These are phyloP conservation scores for Phylloporus sp. DNA, from an alignment of 768 basidiomycete species.

Conservation along the genomic window DNA sequence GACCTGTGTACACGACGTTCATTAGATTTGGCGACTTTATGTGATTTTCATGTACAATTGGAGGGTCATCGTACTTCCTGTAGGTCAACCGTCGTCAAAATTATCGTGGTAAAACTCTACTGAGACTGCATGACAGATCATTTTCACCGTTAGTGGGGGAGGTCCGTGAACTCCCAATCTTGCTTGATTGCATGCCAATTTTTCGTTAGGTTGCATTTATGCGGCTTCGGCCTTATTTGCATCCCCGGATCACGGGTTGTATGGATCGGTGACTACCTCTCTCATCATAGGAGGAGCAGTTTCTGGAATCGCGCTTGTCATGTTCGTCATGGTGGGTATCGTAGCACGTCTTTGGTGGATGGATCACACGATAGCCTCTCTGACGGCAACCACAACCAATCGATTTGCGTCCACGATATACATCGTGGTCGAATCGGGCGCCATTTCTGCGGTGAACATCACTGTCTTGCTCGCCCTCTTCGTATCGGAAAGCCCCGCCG, in stretches of 20 bases:
- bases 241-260: neutral
- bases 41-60: neutral
- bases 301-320: neutral
- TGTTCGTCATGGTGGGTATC: neutral
- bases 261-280: neutral
- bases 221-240: neutral
- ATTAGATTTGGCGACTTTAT: slow-evolving; percentile 4
- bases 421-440: neutral
- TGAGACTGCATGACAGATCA: neutral
- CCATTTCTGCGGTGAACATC: neutral
- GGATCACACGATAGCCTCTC: neutral
- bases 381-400: neutral
- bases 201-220: neutral
- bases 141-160: neutral
- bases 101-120: neutral
- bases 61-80: neutral
- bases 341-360: neutral
- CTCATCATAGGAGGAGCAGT: neutral
- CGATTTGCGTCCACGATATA: neutral
- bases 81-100: neutral
- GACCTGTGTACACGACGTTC: too few species aligned
- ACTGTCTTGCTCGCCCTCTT: neutral
- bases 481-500: neutral
- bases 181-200: neutral
- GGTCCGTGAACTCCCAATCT: neutral